These are phyloP conservation scores for Fusarium nisikadoi DNA, from an alignment of 2,329 filamentous ascomycete genomes.

Conservation along the genomic window DNA sequence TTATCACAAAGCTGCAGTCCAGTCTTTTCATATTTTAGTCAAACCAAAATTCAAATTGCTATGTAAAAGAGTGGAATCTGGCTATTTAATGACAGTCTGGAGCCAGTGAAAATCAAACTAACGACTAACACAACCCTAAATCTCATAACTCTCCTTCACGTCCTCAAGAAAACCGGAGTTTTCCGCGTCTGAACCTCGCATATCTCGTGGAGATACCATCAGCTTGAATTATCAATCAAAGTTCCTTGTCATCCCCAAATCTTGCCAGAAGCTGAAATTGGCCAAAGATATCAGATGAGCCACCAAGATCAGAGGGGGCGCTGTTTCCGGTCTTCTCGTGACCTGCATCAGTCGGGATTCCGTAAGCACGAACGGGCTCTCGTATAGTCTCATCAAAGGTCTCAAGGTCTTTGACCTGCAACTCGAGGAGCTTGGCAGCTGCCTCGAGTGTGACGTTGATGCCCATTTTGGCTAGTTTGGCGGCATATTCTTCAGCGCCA, in stretches of 20 bases:
- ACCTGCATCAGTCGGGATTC: rapidly evolving
- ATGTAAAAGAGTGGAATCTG: rapidly evolving
- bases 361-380: not conserved
- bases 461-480: not conserved
- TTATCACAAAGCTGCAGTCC: too few species aligned
- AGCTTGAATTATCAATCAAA: too few species aligned
- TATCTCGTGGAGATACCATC: too few species aligned
- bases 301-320: not conserved
- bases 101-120: rapidly evolving
- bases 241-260: not conserved
- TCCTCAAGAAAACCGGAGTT: too few species aligned
- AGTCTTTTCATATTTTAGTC: too few species aligned
- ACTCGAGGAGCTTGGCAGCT: not conserved
- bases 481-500: not conserved
- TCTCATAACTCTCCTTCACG: too few species aligned
- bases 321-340: not conserved
- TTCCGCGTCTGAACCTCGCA: too few species aligned
- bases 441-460: not conserved
- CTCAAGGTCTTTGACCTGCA: not conserved
- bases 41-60: not conserved
- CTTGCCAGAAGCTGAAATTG: not conserved
- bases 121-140: too few species aligned
- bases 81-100: not conserved
- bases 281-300: not conserved
- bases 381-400: not conserved